Conservation (phyloP, 495 filamentous ascomycete species). For the Aspergillus saccharolyticus region DNA sequence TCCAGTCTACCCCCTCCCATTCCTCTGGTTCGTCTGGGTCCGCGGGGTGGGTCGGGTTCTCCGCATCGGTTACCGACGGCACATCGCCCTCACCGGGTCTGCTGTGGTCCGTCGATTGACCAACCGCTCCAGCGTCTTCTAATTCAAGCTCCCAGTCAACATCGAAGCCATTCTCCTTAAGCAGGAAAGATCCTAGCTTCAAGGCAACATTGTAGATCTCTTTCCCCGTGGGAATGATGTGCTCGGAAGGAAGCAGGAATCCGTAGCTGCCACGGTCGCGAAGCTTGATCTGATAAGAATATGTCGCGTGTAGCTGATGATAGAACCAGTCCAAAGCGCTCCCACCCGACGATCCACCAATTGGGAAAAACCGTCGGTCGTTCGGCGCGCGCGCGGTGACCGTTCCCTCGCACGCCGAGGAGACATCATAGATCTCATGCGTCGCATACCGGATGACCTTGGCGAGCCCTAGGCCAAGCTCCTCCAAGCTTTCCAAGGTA, state of each 20-base stretch:
- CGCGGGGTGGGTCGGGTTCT: background rate
- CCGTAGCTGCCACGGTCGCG: slow-evolving; percentile 93
- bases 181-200: slow-evolving; percentile 72
- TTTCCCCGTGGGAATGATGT: slow-evolving; percentile 86
- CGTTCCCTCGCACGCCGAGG: slow-evolving; percentile 85
- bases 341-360: slow-evolving; percentile 57
- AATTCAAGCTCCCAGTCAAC: slow-evolving; percentile 22
- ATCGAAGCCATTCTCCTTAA: slow-evolving; percentile 31
- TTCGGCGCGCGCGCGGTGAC: slow-evolving; percentile 28
- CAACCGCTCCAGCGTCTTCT: slow-evolving; percentile 6
- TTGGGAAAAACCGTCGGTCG: slow-evolving; percentile 48
- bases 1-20: slow-evolving; percentile 4
- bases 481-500: slow-evolving; percentile 83
- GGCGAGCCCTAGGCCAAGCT: slow-evolving; percentile 81
- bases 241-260: slow-evolving; percentile 78
- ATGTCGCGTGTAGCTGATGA: slow-evolving; percentile 74
- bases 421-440: slow-evolving; percentile 71
- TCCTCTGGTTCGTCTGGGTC: background rate
- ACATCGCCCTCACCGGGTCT: background rate
- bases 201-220: slow-evolving; percentile 78
- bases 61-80: background rate
- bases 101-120: background rate
- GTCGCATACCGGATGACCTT: slow-evolving; percentile 79
- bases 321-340: slow-evolving; percentile 96
- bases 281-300: slow-evolving; percentile 91